Evolutionary conservation across 139 green algal species (phyloP).

Genomic region (Dunaliella primolecta): DNA sequence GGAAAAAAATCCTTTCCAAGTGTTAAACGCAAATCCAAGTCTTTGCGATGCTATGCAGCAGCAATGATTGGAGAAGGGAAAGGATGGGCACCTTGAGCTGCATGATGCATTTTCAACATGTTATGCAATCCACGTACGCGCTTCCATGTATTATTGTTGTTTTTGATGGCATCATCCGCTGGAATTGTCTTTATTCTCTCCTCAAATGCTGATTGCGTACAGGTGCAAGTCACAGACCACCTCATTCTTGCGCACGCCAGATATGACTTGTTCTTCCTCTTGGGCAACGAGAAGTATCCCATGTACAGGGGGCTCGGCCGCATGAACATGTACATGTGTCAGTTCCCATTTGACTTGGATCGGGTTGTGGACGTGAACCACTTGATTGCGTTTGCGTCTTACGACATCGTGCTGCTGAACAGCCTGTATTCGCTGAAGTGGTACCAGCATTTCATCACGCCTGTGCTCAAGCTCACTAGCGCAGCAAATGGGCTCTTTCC

Average conservation of each 20-base stretch:
- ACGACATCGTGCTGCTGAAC: not conserved
- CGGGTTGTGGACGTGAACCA: not conserved
- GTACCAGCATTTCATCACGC: not conserved
- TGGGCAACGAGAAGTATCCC: conserved; percentile 23
- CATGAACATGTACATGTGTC: conserved; percentile 25
- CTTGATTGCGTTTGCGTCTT: not conserved
- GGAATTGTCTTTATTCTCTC: no score
- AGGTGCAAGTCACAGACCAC: not conserved
- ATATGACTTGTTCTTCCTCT: conserved; percentile 12
- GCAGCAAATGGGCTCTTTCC: not conserved
- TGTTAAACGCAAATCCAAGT: no score
- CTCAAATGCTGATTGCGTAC: no score
- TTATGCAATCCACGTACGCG: no score
- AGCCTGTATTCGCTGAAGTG: not conserved
- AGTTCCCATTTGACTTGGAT: conserved; percentile 17
- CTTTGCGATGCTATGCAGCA: no score
- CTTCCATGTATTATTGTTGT: no score
- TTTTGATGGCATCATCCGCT: no score
- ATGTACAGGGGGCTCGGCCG: not conserved
- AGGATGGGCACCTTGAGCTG: no score
- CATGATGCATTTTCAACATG: no score
- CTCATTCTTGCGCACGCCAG: not conserved
- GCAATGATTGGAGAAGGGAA: no score
- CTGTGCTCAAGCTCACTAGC: not conserved
- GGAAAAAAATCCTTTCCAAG: no score